A percentile compares a stretch with the other conserved stretches of the same genome.
Evolutionary conservation across 2,329 filamentous ascomycete genomes (phyloP).

Genomic region (Verticillium nubilum): DNA sequence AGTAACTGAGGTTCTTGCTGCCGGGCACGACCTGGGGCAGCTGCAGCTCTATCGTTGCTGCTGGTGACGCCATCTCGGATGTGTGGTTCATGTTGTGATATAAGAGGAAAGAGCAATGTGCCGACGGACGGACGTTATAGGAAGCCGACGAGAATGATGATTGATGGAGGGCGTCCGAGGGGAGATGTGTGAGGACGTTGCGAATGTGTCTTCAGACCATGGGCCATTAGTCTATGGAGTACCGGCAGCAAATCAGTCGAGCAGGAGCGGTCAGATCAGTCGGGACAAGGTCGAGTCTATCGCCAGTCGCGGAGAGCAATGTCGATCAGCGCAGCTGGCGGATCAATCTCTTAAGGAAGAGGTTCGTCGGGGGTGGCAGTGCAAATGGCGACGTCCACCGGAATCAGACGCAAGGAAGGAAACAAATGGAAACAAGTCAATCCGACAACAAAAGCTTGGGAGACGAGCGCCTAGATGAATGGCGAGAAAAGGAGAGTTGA

Average conservation of each 20-base stretch:
- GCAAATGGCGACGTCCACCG: background rate
- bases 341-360: background rate
- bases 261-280: background rate
- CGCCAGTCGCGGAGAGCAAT: background rate
- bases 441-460: background rate
- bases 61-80: slow-evolving; percentile 12
- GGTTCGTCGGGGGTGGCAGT: background rate
- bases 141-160: background rate
- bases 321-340: background rate
- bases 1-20: slow-evolving; percentile 31
- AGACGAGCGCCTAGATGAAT: background rate
- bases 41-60: slow-evolving; percentile 15
- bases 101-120: background rate
- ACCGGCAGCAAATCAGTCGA: background rate
- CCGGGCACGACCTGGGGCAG: slow-evolving; percentile 20
- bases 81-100: slow-evolving; percentile 8
- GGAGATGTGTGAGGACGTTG: background rate
- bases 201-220: background rate
- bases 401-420: background rate
- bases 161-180: background rate
- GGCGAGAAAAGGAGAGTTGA: background rate
- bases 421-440: background rate
- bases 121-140: background rate
- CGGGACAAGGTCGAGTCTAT: background rate
- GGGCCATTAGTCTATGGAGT: background rate